Base-by-base conservation (phyloP, 257 asterid genomes). In the Scutellaria baicalensis region DNA sequence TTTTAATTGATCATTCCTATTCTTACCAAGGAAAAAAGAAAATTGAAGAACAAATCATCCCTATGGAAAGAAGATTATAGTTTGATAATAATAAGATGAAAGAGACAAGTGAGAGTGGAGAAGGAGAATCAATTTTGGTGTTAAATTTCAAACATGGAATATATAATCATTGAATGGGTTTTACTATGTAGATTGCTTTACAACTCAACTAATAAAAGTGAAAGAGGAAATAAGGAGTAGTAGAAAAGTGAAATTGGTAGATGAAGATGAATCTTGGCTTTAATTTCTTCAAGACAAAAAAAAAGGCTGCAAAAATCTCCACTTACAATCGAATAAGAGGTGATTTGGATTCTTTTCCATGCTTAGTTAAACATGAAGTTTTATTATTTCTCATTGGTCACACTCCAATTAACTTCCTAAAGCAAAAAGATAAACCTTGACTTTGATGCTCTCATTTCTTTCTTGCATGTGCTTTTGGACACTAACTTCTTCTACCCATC, bases 241-340 rank as follows among this genome's bases (percentile, higher is more conserved):
- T 6, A 52, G 43, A 54, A 39, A n/a, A n/a, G n/a, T n/a, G n/a
- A n/a, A n/a, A n/a, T n/a, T n/a, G n/a, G n/a, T n/a, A n/a, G n/a
- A n/a, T n/a, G n/a, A n/a, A n/a, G 27, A 74, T 75, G 81, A 75
- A 68, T 75, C 76, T 80, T 64, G 33, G 47, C 39, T 14, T 38
- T n/a, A n/a, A n/a, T n/a, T 59, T 47, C 80, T 75, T 70, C 39
- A 33, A 67, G n/a, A 66, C 76, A 70, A 65, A 52, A 40, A 17
- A 17, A 77, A 77, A 81, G 71, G 66, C 75, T 69, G 77, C 80
- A 51, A 40, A 50, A 20, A 14, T 6, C 62, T 44, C 81, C 79
- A 68, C 83, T 78, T 71, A 23, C 27, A 47, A 78, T 81, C 75
- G 86, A 81, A 81, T 78, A 75, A 81, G 76, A 77, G 6, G 45